phyloP scores from a whole-genome alignment of 768 basidiomycete genomes.

The Termitomyces sp. region DNA sequence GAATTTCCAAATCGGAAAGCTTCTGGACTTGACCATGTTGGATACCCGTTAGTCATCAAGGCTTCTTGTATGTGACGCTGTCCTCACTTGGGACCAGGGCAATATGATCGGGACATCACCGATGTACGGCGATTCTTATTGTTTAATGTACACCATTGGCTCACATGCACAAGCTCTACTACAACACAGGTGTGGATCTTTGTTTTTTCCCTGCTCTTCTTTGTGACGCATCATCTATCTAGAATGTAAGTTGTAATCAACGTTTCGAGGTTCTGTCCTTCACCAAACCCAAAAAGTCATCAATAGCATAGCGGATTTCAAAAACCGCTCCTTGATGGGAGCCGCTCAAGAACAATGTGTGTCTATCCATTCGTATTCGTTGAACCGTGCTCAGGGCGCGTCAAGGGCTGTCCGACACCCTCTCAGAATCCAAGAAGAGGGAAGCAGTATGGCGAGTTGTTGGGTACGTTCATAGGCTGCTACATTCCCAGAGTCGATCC shows the following conservation, averaged over 20 bases:
- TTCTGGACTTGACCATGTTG: conserved; percentile 60
- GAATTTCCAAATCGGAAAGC: conserved; percentile 60
- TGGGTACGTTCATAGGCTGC: background rate
- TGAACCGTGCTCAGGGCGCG: background rate
- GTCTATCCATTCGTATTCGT: background rate
- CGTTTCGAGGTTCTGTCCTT: background rate
- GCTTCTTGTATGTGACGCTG: background rate
- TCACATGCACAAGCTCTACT: background rate
- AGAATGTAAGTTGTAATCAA: background rate
- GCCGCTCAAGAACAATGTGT: background rate
- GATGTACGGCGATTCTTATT: background rate
- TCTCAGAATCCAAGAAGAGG: background rate
- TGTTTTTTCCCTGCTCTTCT: background rate
- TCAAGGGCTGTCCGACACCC: background rate
- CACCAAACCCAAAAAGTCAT: background rate
- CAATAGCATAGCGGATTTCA: background rate
- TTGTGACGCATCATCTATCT: conserved; percentile 21
- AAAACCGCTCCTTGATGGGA: background rate
- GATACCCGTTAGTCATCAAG: conserved; percentile 45
- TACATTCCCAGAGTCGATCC: background rate
- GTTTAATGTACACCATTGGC: background rate
- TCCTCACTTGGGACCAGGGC: background rate
- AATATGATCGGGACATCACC: conserved; percentile 1
- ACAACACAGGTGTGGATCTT: background rate
- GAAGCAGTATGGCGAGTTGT: background rate